Conservation (phyloP, 371 early-diverging fungal species). For the Capillidium heterosporum region DNA sequence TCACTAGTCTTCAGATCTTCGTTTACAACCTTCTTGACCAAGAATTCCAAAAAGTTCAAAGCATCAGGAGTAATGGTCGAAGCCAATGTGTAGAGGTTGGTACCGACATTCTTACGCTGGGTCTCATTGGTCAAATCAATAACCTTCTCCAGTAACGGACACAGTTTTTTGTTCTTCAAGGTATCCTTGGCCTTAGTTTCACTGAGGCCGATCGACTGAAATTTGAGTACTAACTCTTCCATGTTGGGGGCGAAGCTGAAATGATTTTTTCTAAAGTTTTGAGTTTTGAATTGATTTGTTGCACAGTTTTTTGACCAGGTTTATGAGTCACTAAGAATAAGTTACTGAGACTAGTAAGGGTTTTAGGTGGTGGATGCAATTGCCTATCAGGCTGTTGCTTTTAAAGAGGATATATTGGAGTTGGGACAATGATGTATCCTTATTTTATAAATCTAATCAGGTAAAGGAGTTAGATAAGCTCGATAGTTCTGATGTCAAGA, state of each 20-base stretch:
- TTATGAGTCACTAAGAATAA: no score
- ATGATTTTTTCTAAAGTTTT: no score
- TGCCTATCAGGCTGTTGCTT: no score
- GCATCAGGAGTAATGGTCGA: slow-evolving; percentile 68
- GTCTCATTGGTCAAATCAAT: slow-evolving; percentile 43
- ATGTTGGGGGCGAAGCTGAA: neutral
- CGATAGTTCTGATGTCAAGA: no score
- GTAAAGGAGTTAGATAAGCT: no score
- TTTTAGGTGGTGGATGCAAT: no score
- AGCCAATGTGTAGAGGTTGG: slow-evolving; percentile 69
- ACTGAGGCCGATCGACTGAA: slow-evolving; percentile 72
- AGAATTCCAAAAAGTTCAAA: slow-evolving; percentile 41
- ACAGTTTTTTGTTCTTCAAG: slow-evolving; percentile 82
- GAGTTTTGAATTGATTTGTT: no score
- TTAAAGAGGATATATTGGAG: no score
- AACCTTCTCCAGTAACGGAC: slow-evolving; percentile 44
- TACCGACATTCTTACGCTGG: slow-evolving; percentile 43
- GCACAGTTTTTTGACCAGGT: no score
- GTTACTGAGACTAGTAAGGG: no score
- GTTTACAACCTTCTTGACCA: slow-evolving; percentile 46
- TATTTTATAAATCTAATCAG: no score
- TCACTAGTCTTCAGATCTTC: slow-evolving; percentile 52
- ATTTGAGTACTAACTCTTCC: slow-evolving; percentile 39
- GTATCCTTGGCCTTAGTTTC: slow-evolving; percentile 88
- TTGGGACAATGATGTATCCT: no score